phyloP scores from a whole-genome alignment of 257 asterid genomes.

The Plantago major region DNA sequence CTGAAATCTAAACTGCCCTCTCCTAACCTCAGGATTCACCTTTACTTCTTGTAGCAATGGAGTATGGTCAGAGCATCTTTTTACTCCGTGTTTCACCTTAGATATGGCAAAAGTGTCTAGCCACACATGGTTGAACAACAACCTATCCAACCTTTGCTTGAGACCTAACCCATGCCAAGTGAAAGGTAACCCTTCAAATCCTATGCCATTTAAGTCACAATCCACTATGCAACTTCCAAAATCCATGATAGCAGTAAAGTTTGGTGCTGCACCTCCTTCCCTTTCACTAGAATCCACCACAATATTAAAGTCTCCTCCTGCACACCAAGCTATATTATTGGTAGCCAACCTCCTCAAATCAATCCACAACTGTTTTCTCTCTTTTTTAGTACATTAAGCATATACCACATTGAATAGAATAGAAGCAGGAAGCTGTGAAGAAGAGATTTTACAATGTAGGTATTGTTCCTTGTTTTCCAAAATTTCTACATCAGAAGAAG shows the following conservation, averaged over 20 bases:
- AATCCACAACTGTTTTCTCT: background rate
- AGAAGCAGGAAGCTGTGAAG: background rate
- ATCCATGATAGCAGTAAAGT: background rate
- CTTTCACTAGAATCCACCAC: background rate
- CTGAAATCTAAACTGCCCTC: too few relatives aligned
- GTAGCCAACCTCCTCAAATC: background rate
- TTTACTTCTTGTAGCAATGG: too few relatives aligned
- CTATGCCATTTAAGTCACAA: too few relatives aligned
- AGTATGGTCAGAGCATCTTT: too few relatives aligned
- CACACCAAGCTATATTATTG: background rate
- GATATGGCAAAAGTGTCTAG: too few relatives aligned
- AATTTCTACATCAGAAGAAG: background rate
- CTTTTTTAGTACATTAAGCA: background rate
- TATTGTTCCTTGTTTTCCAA: background rate
- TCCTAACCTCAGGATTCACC: too few relatives aligned
- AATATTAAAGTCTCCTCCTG: too few relatives aligned
- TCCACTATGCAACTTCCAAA: background rate
- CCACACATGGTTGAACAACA: too few relatives aligned
- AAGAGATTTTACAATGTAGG: background rate
- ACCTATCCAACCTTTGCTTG: too few relatives aligned
- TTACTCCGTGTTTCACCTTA: too few relatives aligned
- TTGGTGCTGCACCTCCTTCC: background rate
- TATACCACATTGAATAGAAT: background rate
- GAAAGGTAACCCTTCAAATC: too few relatives aligned
- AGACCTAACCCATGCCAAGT: too few relatives aligned